Evolutionary conservation across 2,329 filamentous ascomycete species (phyloP).

Genomic region (Alternaria angustiovoidea): DNA sequence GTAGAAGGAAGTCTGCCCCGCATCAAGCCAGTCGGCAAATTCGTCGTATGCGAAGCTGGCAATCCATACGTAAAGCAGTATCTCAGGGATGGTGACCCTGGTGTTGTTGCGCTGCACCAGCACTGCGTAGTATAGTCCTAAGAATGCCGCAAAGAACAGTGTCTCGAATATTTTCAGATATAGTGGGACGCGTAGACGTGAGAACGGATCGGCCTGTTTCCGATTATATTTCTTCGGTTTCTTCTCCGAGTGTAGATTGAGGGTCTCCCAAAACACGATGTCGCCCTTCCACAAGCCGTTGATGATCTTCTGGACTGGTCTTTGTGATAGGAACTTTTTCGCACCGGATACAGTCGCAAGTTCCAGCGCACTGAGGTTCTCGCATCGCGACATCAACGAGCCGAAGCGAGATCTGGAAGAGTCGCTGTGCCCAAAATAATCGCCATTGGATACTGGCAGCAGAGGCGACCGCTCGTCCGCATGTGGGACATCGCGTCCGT

Average conservation of each 20-base stretch:
- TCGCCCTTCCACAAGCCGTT: conserved; percentile 83
- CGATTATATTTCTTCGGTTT: conserved; percentile 78
- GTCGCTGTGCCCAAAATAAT: conserved; percentile 38
- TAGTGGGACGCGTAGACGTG: conserved; percentile 77
- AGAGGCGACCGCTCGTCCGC: conserved; percentile 39
- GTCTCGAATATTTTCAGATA: conserved; percentile 88
- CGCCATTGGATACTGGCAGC: conserved; percentile 25
- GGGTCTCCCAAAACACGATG: conserved; percentile 84
- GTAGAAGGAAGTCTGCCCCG: conserved; percentile 76
- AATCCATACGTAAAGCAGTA: conserved; percentile 84
- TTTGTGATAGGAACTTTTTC: conserved; percentile 84
- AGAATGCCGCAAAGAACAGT: conserved; percentile 77
- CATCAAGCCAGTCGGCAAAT: conserved; percentile 74
- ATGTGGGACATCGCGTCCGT: conserved; percentile 17
- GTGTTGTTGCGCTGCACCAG: conserved; percentile 75
- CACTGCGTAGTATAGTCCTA: conserved; percentile 86
- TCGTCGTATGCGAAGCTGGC: conserved; percentile 88
- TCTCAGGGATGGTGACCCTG: conserved; percentile 72
- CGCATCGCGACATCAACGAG: conserved; percentile 75
- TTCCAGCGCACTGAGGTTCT: conserved; percentile 83
- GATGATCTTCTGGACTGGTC: conserved; percentile 81
- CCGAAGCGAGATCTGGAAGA: conserved; percentile 56
- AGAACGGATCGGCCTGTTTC: conserved; percentile 56
- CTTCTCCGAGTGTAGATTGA: conserved; percentile 78
- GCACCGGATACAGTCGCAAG: conserved; percentile 83